Conservation (phyloP, 805 yeast genomes). For the Candida maltosa region DNA sequence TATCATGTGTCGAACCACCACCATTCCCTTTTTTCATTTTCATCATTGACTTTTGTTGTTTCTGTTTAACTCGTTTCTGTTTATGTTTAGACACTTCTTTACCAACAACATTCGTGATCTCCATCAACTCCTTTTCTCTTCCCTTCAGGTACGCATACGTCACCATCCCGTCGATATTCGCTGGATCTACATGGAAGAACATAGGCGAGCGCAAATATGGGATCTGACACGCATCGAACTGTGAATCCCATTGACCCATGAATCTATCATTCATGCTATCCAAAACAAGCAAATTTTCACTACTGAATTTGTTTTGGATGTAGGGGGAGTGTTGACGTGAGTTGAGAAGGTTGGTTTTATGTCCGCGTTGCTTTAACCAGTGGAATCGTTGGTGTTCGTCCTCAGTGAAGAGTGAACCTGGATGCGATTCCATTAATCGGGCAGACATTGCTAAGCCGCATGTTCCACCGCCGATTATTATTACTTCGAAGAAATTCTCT, state of each 20-base stretch:
- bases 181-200: constrained; percentile 48
- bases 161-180: constrained; percentile 41
- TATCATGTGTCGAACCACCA: constrained; percentile 17
- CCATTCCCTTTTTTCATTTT: constrained; percentile 6
- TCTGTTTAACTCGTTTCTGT: constrained; percentile 23
- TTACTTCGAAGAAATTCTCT: constrained; percentile 28
- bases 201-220: constrained; percentile 44
- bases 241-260: constrained; percentile 43
- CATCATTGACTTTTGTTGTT: too few species aligned
- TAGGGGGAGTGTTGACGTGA: constrained; percentile 12
- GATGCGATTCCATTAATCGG: constrained; percentile 39
- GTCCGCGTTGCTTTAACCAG: constrained; percentile 36
- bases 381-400: constrained; percentile 46
- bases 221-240: constrained; percentile 39
- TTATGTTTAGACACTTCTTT: constrained; percentile 43
- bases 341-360: constrained; percentile 23
- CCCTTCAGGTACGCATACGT: constrained; percentile 31
- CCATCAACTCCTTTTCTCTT: constrained; percentile 35
- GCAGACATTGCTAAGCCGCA: constrained; percentile 42
- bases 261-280: constrained; percentile 31
- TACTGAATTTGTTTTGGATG: constrained; percentile 12
- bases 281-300: constrained; percentile 32
- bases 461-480: constrained; percentile 47
- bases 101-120: constrained; percentile 43
- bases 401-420: constrained; percentile 42